Base-by-base conservation (phyloP, 352 stramenopile species). In the Discostella stelligera region DNA sequence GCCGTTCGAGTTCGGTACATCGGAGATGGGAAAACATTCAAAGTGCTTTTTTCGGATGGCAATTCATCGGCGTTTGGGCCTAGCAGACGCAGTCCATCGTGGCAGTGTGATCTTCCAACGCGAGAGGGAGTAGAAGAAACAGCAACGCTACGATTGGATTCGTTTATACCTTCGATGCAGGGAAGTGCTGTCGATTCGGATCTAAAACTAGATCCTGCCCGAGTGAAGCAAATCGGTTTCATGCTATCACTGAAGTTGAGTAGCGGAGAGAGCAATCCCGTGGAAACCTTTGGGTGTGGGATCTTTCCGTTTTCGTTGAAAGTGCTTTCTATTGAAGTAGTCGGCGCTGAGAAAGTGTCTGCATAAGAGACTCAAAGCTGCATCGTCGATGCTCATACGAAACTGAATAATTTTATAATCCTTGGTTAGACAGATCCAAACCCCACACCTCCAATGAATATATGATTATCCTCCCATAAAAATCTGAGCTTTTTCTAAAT, bases 21-120 rank as follows among this genome's bases (percentile, higher is more conserved):
- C n/a, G 84, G 81, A 46, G 84, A 90, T 74, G 81, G 81, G 0
- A 88, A 88, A 73, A 90, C 84, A 11, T 90, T 86, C 66, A 90
- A 90, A 62, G 27, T 90, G 3, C 53, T 84, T 4, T 55, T 90
- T 7, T 82, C 74, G 3, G 75, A 89, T 65, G 81, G 81, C 18
- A 82, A 72, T 54, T 53, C 63, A 59, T 71, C 71, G 11, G 48
- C 66, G 0, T 79, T 84, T 69, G 76, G 73, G n/a, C 75, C 79
- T 10, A 77, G 69, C 32, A 41, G 70, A 32, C 37, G 65, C 10
- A 81, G 41, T 66, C 84, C 79, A 14, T 83, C 71, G 0, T 90
- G 84, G 84, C 84, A 90, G 66, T 32, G 30, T 11, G 84, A 90
- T 77, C 50, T 90, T 23, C 80, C 77, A 18, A 87, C 79, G 4